phyloP scores from a whole-genome alignment of 202 grass and related monocot species.

The Brachypodium distachyon region DNA sequence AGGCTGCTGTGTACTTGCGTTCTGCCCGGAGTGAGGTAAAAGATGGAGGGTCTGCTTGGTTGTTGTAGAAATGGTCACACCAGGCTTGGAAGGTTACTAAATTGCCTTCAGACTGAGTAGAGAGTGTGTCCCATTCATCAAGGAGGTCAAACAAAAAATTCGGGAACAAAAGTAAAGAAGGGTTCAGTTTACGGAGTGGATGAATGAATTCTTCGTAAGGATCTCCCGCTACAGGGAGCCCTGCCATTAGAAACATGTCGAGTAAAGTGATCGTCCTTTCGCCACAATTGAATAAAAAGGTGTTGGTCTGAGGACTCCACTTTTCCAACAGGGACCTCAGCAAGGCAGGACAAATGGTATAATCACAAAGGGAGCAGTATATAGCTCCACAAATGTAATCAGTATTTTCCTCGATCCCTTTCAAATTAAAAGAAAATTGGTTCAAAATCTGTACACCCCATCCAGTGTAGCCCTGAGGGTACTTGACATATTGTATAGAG shows the following conservation, averaged over 20 bases:
- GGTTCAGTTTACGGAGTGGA: not conserved
- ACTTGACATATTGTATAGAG: not conserved
- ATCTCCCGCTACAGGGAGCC: not conserved
- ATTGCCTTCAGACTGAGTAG: not conserved
- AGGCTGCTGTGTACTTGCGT: not conserved
- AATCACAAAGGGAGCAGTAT: not conserved
- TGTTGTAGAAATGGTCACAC: not conserved
- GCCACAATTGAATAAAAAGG: not conserved
- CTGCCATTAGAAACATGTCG: not conserved
- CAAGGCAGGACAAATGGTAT: not conserved
- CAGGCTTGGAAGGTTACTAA: not conserved
- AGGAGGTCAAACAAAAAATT: not conserved
- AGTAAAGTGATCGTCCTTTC: not conserved
- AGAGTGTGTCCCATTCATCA: not conserved
- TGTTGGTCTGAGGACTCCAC: not conserved
- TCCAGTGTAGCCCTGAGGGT: not conserved
- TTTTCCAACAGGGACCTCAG: not conserved
- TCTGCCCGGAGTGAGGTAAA: not conserved
- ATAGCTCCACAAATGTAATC: not conserved
- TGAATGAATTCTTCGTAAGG: not conserved
- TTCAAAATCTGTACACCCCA: not conserved
- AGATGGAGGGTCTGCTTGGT: not conserved
- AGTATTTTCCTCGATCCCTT: not conserved
- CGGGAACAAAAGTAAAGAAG: not conserved
- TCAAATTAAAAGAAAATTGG: not conserved